Conservation (phyloP, 2,329 filamentous ascomycete species). For the Cladophialophora immunda region DNA sequence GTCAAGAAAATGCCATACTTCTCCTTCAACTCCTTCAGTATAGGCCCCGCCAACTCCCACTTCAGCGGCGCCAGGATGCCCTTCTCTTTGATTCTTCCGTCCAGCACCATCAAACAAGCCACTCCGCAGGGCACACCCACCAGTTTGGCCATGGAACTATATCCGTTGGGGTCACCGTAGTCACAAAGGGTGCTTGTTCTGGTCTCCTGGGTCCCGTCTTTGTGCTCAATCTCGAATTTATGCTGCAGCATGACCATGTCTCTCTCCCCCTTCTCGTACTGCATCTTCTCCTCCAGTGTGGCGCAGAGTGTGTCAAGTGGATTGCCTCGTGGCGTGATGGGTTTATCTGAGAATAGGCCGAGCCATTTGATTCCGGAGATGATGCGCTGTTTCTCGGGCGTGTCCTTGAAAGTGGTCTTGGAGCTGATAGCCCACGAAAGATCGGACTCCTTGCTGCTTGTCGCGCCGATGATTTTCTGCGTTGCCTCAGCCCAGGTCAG, state of each 20-base stretch:
- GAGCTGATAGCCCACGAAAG: conserved; percentile 76
- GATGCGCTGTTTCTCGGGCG: conserved; percentile 74
- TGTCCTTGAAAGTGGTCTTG: conserved; percentile 76
- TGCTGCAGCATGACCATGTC: conserved; percentile 75
- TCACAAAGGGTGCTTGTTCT: conserved; percentile 82
- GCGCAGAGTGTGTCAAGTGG: conserved; percentile 92
- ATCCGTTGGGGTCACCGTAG: conserved; percentile 77
- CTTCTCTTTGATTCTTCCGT: conserved; percentile 76
- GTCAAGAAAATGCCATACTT: conserved; percentile 77
- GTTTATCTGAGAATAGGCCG: conserved; percentile 71
- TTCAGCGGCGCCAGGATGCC: conserved; percentile 81
- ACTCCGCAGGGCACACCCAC: conserved; percentile 80
- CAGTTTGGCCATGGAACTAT: conserved; percentile 83
- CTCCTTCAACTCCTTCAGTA: conserved; percentile 81
- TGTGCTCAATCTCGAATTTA: conserved; percentile 80
- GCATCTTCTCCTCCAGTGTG: conserved; percentile 89
- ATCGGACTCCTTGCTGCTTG: conserved; percentile 72
- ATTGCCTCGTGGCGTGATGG: conserved; percentile 77
- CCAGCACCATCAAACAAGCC: conserved; percentile 78
- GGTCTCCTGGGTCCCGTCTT: conserved; percentile 79
- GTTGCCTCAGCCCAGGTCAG: conserved; percentile 87
- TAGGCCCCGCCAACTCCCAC: conserved; percentile 72
- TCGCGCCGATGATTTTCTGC: conserved; percentile 75
- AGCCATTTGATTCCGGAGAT: conserved; percentile 77
- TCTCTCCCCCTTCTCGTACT: conserved; percentile 81